Evolutionary conservation across 1,139 yeast genomes (phyloP), one percentile per base, ranked within the genome.

Genomic region (Casaregolazyma suthepensis): DNA sequence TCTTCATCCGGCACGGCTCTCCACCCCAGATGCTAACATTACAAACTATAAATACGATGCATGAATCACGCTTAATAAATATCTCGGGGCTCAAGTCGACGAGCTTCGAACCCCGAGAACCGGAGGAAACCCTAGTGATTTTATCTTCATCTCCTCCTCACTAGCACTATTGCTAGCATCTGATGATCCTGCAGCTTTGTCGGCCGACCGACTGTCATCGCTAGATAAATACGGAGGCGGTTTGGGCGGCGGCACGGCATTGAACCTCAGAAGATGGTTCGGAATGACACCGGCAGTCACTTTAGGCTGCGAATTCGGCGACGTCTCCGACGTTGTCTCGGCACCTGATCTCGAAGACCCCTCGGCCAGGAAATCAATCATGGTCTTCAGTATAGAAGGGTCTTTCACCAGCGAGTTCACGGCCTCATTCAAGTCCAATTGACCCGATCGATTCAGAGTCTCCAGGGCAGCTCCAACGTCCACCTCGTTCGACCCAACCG

Each of bases 361-460:
- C 31, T 51, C 54, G 10, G 54, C 49, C 22, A 55, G 45, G 6
- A 54, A 19, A 31, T 52, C 60, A 7, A 56, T 53, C 58, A 57
- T 54, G n/a, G 48, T 63, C 47, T 56, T 59, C 46, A 65, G 54
- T 43, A 65, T 51, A 29, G 59, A 60, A 15, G 68, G 66, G 44
- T 65, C 68, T 46, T 63, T 61, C 13, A 64, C 61, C 15, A 65
- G 54, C 18, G 60, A 59, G 43, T 59, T 56, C 10, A 65, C 58
- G 22, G 67, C 63, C 18, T 58, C 59, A 43, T 61, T 64, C 48
- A 65, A 54, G 44, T 54, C 60, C 26, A 49, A 13, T 12, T 43
- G 47, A 19, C 51, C 56, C 15, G 54, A 45, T 19, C 53, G 52
- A 12, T 59, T 56, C 18, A 61, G 53, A 2, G 58, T 44, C 43